These are phyloP conservation scores for Suhomyces taliae DNA, from an alignment of 1,139 yeast species.

Conservation along the genomic window DNA sequence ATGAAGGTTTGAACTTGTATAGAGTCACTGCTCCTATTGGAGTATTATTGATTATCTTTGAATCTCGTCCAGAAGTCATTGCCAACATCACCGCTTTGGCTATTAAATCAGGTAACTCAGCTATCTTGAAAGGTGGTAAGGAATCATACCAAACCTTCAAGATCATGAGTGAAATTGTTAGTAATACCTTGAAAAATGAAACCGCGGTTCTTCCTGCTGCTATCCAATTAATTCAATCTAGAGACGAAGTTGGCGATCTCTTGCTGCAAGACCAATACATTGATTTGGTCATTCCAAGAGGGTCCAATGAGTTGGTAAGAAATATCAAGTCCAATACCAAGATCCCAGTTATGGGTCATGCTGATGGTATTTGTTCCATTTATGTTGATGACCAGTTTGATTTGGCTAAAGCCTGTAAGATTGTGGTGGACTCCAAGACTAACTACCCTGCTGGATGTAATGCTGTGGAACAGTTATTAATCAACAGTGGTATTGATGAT, in stretches of 20 bases:
- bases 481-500: constrained; percentile 54
- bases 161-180: constrained; percentile 74
- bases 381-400: constrained; percentile 80
- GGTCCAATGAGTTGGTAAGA: constrained; percentile 87
- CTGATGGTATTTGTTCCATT: constrained; percentile 94
- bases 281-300: constrained; percentile 95
- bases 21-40: constrained; percentile 94
- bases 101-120: constrained; percentile 92
- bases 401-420: constrained; percentile 67
- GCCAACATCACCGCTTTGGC: constrained; percentile 97
- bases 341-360: constrained; percentile 97
- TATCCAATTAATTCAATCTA: constrained; percentile 80
- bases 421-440: constrained; percentile 84
- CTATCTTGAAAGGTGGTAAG: constrained; percentile 95
- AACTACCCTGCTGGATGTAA: constrained; percentile 99
- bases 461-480: constrained; percentile 84
- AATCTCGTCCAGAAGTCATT: constrained; percentile 96
- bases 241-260: constrained; percentile 86
- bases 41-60: constrained; percentile 87
- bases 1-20: constrained; percentile 79
- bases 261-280: constrained; percentile 84
- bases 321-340: constrained; percentile 83
- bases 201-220: constrained; percentile 78
- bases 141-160: constrained; percentile 84
- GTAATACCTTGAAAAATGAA: constrained; percentile 51